phyloP scores from a whole-genome alignment of 768 basidiomycete species.

The Butyriboletus loyo region DNA sequence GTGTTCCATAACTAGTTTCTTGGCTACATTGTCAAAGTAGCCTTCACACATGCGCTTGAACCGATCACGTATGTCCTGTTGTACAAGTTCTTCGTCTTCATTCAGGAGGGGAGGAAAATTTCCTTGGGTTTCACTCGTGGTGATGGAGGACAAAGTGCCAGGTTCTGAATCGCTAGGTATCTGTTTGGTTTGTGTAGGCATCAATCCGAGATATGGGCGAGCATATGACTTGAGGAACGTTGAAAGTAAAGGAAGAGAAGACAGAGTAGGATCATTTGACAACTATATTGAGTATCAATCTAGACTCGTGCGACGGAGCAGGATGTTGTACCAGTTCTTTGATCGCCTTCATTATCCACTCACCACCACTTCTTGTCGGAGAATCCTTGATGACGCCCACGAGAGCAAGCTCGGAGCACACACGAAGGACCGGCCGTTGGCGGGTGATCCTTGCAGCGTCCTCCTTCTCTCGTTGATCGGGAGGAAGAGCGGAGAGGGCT shows the following conservation, averaged over 20 bases:
- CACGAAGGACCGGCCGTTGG: constrained; percentile 82
- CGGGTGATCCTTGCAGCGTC: constrained; percentile 73
- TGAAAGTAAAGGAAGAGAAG: constrained; percentile 84
- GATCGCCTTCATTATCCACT: constrained; percentile 85
- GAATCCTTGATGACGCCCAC: constrained; percentile 80
- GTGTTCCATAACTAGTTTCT: constrained; percentile 90
- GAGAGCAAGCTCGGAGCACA: constrained; percentile 87
- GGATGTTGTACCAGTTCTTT: constrained; percentile 71
- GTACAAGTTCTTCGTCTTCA: constrained; percentile 75
- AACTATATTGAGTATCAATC: constrained; percentile 47
- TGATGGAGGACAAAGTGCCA: constrained; percentile 47
- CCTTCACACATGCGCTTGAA: constrained; percentile 92
- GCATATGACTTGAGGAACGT: constrained; percentile 94
- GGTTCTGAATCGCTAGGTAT: constrained; percentile 52
- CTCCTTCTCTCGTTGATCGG: constrained; percentile 91
- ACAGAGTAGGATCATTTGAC: constrained; percentile 81
- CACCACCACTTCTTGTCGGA: constrained; percentile 68
- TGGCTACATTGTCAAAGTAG: constrained; percentile 89
- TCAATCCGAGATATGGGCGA: constrained; percentile 81
- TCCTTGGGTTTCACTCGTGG: constrained; percentile 31
- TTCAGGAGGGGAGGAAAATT: constrained; percentile 40
- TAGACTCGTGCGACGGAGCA: constrained; percentile 8
- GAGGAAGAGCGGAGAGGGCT: constrained; percentile 51
- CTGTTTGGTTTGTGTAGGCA: constrained; percentile 56
- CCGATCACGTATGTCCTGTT: constrained; percentile 80